phyloP scores from a whole-genome alignment of 2,329 filamentous ascomycete species.

The Nemania sp. region DNA sequence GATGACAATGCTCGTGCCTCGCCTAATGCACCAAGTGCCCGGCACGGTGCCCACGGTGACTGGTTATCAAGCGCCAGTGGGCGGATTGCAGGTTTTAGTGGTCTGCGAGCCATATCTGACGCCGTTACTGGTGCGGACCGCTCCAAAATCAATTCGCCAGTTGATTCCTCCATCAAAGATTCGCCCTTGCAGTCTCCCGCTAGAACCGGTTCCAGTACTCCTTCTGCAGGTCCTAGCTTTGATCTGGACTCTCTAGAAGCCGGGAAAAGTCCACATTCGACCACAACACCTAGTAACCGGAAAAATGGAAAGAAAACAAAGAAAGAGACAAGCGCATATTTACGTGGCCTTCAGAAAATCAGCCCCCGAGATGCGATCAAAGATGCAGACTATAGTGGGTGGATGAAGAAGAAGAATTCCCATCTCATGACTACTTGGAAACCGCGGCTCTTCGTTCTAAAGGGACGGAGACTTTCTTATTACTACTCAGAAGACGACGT shows the following conservation, averaged over 20 bases:
- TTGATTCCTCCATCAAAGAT: slow-evolving; percentile 64
- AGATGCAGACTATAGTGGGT: slow-evolving; percentile 92
- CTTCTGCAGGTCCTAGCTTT: slow-evolving; percentile 75
- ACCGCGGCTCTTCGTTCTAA: slow-evolving; percentile 92
- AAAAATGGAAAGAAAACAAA: slow-evolving; percentile 77
- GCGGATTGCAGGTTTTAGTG: slow-evolving; percentile 66
- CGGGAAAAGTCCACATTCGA: slow-evolving; percentile 66
- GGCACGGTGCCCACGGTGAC: slow-evolving; percentile 63
- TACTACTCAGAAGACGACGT: slow-evolving; percentile 95
- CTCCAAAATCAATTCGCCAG: slow-evolving; percentile 63
- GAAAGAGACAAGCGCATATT: slow-evolving; percentile 95
- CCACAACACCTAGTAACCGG: slow-evolving; percentile 61
- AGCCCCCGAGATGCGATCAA: slow-evolving; percentile 84
- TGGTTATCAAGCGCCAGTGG: slow-evolving; percentile 68
- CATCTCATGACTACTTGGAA: slow-evolving; percentile 99
- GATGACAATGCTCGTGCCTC: slow-evolving; percentile 60
- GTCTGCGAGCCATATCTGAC: slow-evolving; percentile 89
- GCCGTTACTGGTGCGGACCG: slow-evolving; percentile 68
- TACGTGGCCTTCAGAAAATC: slow-evolving; percentile 84
- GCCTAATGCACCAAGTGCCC: slow-evolving; percentile 58
- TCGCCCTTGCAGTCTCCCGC: slow-evolving; percentile 73
- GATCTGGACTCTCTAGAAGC: slow-evolving; percentile 81
- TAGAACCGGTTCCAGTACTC: slow-evolving; percentile 80
- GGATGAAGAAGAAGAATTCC: slow-evolving; percentile 99
- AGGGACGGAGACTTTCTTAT: slow-evolving; percentile 90